These are phyloP conservation scores for Chaetothyriales sp. DNA, from an alignment of 2,329 filamentous ascomycete genomes.

Conservation along the genomic window DNA sequence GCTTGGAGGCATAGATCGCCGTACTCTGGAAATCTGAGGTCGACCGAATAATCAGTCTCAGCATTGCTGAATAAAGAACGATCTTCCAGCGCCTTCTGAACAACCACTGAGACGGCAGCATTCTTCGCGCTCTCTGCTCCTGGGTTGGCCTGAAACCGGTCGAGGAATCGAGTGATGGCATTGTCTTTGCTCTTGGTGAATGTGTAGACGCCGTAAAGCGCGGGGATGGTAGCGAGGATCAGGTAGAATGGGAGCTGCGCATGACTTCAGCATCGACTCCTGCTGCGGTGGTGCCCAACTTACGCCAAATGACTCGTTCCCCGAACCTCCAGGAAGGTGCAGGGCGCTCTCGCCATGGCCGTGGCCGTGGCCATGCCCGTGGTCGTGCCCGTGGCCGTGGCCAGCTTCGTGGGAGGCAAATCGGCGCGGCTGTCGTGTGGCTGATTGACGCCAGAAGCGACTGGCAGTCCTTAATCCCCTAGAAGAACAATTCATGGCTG, in stretches of 20 bases:
- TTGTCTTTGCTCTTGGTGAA: constrained; percentile 17
- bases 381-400: constrained; percentile 10
- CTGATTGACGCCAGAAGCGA: constrained; percentile 12
- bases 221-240: constrained; percentile 28
- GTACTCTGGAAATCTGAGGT: constrained; percentile 49
- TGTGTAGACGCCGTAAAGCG: constrained; percentile 29
- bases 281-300: constrained; percentile 14
- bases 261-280: constrained; percentile 5
- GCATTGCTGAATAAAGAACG: constrained; percentile 38
- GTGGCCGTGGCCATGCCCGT: constrained; percentile 13
- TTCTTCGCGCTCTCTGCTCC: constrained; percentile 42
- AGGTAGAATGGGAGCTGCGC: constrained; percentile 34
- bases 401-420: constrained; percentile 29
- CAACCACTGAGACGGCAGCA: constrained; percentile 42
- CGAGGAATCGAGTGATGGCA: constrained; percentile 8
- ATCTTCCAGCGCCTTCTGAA: constrained; percentile 50
- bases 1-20: constrained; percentile 18
- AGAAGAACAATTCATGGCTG: constrained; percentile 13
- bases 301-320: constrained; percentile 33
- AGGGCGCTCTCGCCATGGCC: constrained; percentile 20
- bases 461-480: constrained; percentile 17
- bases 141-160: constrained; percentile 23
- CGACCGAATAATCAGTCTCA: not conserved
- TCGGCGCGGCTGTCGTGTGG: constrained; percentile 24
- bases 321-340: constrained; percentile 23